phyloP scores from a whole-genome alignment of 176 grass and related monocot genomes.

The Bothriochloa decipiens region DNA sequence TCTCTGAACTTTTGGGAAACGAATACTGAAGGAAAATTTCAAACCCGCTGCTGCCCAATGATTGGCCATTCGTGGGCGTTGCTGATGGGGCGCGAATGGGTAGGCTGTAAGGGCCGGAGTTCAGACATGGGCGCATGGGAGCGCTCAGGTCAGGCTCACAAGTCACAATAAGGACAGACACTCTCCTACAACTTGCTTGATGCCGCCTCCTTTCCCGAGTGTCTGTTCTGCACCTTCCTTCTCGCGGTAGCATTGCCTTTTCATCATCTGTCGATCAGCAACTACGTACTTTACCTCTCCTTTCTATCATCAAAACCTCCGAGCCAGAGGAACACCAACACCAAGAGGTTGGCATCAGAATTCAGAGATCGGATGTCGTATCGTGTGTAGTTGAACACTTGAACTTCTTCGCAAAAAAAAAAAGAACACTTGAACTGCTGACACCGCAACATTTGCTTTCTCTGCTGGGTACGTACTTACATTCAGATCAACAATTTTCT shows the following conservation, averaged over 20 bases:
- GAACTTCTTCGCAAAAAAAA: too few species aligned
- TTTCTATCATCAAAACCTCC: neutral
- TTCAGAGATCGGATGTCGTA: neutral
- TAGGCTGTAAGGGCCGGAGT: neutral
- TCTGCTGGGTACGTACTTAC: neutral
- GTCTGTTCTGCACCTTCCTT: constrained; percentile 19
- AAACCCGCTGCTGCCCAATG: neutral
- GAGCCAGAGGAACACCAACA: neutral
- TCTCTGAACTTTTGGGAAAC: neutral
- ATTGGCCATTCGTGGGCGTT: neutral
- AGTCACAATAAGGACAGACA: constrained; percentile 30
- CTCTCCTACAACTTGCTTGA: constrained; percentile 44
- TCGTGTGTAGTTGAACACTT: neutral
- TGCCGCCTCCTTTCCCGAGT: neutral
- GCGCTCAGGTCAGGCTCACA: constrained; percentile 34
- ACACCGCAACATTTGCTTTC: neutral
- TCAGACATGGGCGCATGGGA: constrained; percentile 43
- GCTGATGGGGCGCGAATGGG: constrained; percentile 39
- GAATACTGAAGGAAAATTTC: neutral
- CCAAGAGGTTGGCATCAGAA: neutral
- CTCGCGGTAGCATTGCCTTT: neutral
- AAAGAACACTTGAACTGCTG: neutral
- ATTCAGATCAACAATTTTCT: neutral
- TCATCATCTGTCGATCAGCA: neutral
- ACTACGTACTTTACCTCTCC: neutral